These are phyloP conservation scores for Coemansia sp. DNA, from an alignment of 192 early-diverging fungal species.

Conservation along the genomic window DNA sequence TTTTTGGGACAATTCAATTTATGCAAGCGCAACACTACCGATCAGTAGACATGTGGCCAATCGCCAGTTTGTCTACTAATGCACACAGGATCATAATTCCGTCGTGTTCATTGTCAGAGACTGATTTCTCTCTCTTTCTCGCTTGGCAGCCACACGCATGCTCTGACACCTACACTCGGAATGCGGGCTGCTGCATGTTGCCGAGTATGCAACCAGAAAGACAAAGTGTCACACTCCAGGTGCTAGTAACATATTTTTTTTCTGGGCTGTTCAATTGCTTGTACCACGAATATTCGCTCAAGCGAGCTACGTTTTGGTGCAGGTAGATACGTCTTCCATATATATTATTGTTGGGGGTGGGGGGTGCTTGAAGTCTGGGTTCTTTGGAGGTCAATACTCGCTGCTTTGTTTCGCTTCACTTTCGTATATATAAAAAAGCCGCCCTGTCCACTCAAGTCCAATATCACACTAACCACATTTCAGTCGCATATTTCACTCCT, in stretches of 20 bases:
- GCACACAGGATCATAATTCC: conserved; percentile 1
- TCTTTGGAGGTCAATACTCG: not conserved
- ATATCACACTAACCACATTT: not conserved
- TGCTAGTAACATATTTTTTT: not conserved
- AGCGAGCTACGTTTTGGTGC: not conserved
- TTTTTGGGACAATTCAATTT: conserved; percentile 2
- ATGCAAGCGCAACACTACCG: not conserved
- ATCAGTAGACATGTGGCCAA: not conserved
- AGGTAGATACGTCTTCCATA: not conserved
- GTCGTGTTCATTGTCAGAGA: not conserved
- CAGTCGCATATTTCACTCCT: not conserved
- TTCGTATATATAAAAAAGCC: not conserved
- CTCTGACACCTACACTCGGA: not conserved
- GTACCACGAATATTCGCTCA: not conserved
- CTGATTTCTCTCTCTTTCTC: not conserved
- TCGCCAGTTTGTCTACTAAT: not conserved
- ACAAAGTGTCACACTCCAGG: not conserved
- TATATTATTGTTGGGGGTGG: not conserved
- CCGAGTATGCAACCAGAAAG: conserved; percentile 3
- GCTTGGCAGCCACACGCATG: not conserved
- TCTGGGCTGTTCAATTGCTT: not conserved
- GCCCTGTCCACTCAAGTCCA: not conserved
- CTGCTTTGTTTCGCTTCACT: not conserved
- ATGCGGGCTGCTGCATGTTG: not conserved
- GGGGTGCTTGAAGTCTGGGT: not conserved